Base-by-base conservation (phyloP, 2,329 filamentous ascomycete genomes). In the Macrophomina phaseolina region DNA sequence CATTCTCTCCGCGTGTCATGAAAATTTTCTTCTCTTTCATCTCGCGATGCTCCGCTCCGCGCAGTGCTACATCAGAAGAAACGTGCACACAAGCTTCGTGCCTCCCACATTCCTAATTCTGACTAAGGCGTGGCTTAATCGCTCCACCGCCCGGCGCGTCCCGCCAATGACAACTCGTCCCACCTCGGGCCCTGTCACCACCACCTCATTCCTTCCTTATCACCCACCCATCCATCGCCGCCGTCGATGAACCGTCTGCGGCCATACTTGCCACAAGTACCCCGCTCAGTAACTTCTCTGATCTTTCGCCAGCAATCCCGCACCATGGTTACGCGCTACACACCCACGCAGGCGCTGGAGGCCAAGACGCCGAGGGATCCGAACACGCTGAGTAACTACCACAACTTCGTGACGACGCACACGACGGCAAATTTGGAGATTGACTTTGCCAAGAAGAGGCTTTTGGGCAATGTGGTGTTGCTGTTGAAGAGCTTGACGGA, bases 301-400 rank as follows among this genome's bases (percentile, higher is more conserved):
- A 18, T 40, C 16, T 46, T 34, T 28, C 28, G 40, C 40, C 63
- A 58, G 30, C 62, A 65, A 23, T 55, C 53, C n/a, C 63, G 51
- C 18, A 55, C 65, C 5, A 62, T 67, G 65, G 65, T 62, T 28
- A 38, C 49, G 18, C 56, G 49, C 18, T 40, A 46, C 16, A 14
- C 63, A 6, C 30, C 63, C 28, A 38, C 48, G 28, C 16, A 30
- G 14, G 48, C 36, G 16, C 36, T 62, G 18, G n/a, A 16, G 36
- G 51, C 42, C 32, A 62, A 67, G 14, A 76, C 78, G 53, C 81
- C 84, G 61, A 87, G 92, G 74, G 94, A 98, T 81, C 93, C 93
- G 64, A 96, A 93, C 78, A 97, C 95, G 32, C 82, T 95, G 67
- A 91, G 92, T 76, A 98, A 98, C 83, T 97, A 97, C 80, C 89